Percentiles rank a stretch among this genome's conserved stretches.
Evolutionary conservation across 345 rosid species (phyloP).

Genomic region (Boechera retrofracta): DNA sequence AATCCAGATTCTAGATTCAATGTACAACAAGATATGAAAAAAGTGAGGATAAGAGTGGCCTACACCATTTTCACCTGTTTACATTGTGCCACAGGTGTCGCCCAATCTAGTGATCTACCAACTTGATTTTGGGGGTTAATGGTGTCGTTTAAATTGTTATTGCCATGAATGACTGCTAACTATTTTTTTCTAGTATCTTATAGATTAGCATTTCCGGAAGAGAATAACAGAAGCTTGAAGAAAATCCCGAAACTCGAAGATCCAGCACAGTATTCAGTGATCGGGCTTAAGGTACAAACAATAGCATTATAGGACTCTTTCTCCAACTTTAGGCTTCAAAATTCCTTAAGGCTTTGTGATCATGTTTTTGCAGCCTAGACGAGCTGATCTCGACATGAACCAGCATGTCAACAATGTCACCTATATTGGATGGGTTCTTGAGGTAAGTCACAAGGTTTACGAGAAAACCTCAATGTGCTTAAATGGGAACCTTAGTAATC

Average conservation of each 20-base stretch:
- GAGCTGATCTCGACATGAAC: slow-evolving; percentile 98
- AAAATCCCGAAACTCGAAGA: slow-evolving; percentile 83
- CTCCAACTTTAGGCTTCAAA: slow-evolving; percentile 12
- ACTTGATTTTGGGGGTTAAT: not conserved
- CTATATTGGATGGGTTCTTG: slow-evolving; percentile 93
- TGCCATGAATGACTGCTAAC: slow-evolving; percentile 11
- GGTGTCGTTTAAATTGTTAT: not conserved
- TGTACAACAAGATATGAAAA: not conserved
- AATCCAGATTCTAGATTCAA: slow-evolving; percentile 23
- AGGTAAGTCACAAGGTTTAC: slow-evolving; percentile 53
- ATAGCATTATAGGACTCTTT: not conserved
- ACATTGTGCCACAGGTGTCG: not conserved
- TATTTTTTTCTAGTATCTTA: not conserved
- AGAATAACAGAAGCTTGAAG: slow-evolving; percentile 70
- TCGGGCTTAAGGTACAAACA: slow-evolving; percentile 57
- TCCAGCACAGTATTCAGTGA: slow-evolving; percentile 68
- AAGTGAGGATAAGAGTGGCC: slow-evolving; percentile 30
- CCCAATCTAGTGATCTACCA: not conserved
- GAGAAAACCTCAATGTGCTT: not conserved
- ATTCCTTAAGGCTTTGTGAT: slow-evolving; percentile 2
- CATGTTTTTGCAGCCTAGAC: slow-evolving; percentile 62
- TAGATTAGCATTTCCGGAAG: slow-evolving; percentile 91
- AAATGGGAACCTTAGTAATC: slow-evolving; percentile 15
- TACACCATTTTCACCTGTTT: slow-evolving; percentile 9
- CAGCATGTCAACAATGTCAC: slow-evolving; percentile 94